Conservation (phyloP, 495 filamentous ascomycete species). For the Podospora pseudoanserina region DNA sequence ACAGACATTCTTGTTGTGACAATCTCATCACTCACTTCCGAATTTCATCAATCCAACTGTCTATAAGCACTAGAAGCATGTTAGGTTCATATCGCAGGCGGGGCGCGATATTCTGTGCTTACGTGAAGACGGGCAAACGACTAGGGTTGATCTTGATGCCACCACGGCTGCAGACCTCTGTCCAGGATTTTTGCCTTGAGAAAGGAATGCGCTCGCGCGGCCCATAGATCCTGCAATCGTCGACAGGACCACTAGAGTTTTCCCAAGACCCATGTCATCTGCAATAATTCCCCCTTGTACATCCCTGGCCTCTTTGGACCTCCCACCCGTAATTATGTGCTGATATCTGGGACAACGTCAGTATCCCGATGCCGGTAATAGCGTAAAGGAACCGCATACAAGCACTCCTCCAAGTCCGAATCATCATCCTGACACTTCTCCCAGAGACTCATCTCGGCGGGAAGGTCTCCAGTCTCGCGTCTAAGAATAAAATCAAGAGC, state of each 20-base stretch:
- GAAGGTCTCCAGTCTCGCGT: neutral
- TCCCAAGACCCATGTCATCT: conserved; percentile 5
- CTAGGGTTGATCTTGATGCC: neutral
- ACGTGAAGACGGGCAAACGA: neutral
- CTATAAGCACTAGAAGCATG: neutral
- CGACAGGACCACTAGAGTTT: neutral
- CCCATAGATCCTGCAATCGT: neutral
- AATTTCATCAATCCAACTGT: neutral
- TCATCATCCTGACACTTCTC: neutral
- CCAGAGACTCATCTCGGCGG: neutral
- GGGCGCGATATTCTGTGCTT: neutral
- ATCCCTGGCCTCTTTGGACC: neutral
- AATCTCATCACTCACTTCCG: neutral
- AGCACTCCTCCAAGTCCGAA: neutral
- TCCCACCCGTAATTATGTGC: neutral
- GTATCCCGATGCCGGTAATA: neutral
- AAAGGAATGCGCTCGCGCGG: neutral
- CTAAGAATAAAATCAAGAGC: neutral
- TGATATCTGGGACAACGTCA: neutral
- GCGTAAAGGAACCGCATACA: neutral
- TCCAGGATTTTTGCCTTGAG: too few relatives aligned
- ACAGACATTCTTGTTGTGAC: neutral
- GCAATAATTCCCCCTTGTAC: neutral
- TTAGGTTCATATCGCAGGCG: neutral
- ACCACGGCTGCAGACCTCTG: neutral